Conservation (phyloP, 352 stramenopile species). For the Ophiocytium majus region DNA sequence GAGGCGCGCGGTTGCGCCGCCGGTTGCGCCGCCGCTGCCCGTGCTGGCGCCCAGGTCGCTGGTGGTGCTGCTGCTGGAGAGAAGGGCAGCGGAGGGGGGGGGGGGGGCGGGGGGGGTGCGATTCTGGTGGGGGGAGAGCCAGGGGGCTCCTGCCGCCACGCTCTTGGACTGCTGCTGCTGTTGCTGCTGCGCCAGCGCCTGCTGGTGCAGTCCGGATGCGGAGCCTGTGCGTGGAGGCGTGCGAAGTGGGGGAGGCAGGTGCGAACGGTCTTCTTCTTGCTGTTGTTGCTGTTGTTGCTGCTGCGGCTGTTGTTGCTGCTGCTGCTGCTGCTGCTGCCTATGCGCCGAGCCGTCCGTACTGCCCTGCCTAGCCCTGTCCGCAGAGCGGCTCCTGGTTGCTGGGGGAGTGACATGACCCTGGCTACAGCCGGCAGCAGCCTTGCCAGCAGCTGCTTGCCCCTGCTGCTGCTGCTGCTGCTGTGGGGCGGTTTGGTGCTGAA, state of each 20-base stretch:
- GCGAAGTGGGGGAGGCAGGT: too few relatives aligned
- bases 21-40: background rate
- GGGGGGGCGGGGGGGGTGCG: background rate
- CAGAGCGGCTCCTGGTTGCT: too few relatives aligned
- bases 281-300: too few relatives aligned
- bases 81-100: background rate
- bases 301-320: too few relatives aligned
- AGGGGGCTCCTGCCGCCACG: background rate
- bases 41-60: background rate
- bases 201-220: too few relatives aligned
- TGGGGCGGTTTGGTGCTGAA: too few relatives aligned
- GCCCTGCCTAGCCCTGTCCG: too few relatives aligned
- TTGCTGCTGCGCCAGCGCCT: slow-evolving; percentile 6
- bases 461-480: background rate
- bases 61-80: slow-evolving; percentile 16
- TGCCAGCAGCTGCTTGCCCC: background rate
- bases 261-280: too few relatives aligned
- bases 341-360: too few relatives aligned
- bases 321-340: too few relatives aligned
- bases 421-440: background rate
- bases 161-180: slow-evolving; percentile 19
- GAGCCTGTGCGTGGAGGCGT: too few relatives aligned
- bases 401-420: background rate
- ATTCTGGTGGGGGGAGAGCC: background rate
- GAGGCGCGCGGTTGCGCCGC: background rate